These are phyloP conservation scores for Xerocomus spinulosus DNA, from an alignment of 768 basidiomycete genomes.

Conservation along the genomic window DNA sequence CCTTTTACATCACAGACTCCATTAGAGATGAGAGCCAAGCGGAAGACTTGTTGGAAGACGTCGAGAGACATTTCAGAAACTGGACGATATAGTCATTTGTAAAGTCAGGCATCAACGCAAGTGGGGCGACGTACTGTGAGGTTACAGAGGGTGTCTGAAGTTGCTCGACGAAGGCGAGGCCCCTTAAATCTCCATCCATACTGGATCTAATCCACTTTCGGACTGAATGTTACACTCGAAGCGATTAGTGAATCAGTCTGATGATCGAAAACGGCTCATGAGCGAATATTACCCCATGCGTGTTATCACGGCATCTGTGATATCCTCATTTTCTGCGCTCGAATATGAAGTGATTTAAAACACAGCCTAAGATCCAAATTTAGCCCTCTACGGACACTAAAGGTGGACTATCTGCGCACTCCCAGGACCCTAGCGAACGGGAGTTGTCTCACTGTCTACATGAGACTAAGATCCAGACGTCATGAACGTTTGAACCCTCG, in stretches of 20 bases:
- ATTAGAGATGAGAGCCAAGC: slow-evolving; percentile 1
- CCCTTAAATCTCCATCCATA: neutral
- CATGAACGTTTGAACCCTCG: no score
- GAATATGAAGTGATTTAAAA: no score
- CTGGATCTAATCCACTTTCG: neutral
- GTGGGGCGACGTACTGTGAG: neutral
- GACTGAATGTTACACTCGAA: neutral
- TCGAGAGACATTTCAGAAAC: neutral
- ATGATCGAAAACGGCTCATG: neutral
- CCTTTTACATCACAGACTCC: neutral
- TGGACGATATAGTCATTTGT: neutral
- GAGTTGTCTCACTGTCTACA: no score
- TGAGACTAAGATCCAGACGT: no score
- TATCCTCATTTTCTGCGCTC: neutral
- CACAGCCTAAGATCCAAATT: no score
- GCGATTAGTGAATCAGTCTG: neutral
- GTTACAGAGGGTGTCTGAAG: neutral
- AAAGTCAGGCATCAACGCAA: neutral
- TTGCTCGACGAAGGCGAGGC: neutral
- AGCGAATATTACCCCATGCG: no score
- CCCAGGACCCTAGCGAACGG: no score
- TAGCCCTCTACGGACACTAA: no score
- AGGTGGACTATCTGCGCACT: no score
- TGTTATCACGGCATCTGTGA: no score
- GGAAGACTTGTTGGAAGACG: slow-evolving; percentile 2